Percentiles rank a stretch among this genome's conserved stretches.
Evolutionary conservation across 768 basidiomycete species (phyloP).

Genomic region (Tylopilus sp.): DNA sequence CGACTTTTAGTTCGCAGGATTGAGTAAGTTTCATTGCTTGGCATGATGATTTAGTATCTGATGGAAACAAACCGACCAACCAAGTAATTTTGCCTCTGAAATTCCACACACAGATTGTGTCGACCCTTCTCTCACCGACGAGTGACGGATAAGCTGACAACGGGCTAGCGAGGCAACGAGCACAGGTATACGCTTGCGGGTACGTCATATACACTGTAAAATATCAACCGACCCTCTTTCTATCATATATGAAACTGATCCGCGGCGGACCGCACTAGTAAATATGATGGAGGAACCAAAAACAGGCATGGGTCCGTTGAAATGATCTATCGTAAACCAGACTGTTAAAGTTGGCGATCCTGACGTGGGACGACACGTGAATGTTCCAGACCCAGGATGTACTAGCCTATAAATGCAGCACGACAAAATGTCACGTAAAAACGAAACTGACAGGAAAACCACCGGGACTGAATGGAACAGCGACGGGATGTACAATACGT

Average conservation of each 20-base stretch:
- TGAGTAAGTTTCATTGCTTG: neutral
- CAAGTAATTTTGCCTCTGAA: too few species aligned
- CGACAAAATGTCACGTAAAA: neutral
- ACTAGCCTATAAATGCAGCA: too few species aligned
- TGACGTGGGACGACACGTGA: constrained; percentile 3
- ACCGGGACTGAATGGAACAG: neutral
- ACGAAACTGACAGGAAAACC: neutral
- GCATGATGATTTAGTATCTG: neutral
- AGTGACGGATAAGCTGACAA: too few species aligned
- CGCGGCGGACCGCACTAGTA: neutral
- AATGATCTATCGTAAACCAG: constrained; percentile 1
- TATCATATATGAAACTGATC: constrained; percentile 5
- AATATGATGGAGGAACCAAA: neutral
- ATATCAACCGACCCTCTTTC: neutral
- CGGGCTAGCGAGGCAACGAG: too few species aligned
- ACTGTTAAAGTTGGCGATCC: neutral
- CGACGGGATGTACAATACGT: too few species aligned
- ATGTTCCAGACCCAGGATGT: neutral
- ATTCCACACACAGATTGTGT: too few species aligned
- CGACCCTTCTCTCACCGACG: too few species aligned
- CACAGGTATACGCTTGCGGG: neutral
- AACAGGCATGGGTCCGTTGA: neutral
- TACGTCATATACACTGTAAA: neutral
- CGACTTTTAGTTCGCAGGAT: neutral
- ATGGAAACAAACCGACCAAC: too few species aligned